phyloP scores from a whole-genome alignment of 140 eudicot genomes.

The Erigeron philadelphicus region DNA sequence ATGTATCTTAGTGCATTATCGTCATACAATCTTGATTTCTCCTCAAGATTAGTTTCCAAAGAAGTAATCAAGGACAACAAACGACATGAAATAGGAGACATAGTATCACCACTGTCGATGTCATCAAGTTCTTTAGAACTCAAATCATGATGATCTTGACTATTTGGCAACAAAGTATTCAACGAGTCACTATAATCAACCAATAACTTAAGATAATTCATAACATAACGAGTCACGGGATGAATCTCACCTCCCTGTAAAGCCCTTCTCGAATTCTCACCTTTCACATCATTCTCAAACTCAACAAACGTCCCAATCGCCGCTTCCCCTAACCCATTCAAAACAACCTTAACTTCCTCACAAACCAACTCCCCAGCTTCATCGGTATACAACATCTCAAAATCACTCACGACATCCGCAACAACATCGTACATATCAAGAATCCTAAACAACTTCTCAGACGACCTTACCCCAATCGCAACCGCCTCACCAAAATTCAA shows the following conservation, averaged over 20 bases:
- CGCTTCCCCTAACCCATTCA: conserved; percentile 67
- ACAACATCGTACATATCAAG: conserved; percentile 91
- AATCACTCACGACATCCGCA: conserved; percentile 48
- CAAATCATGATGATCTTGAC: conserved; percentile 33
- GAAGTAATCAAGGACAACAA: conserved; percentile 53
- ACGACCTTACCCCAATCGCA: conserved; percentile 65
- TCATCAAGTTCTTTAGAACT: conserved; percentile 28
- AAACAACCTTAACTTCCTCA: conserved; percentile 66
- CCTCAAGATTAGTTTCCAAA: conserved; percentile 72
- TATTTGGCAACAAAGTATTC: conserved; percentile 45
- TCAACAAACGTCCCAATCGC: conserved; percentile 80
- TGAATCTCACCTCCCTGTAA: conserved; percentile 78
- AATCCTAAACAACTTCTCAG: conserved; percentile 75
- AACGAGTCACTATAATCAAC: conserved; percentile 77
- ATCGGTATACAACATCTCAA: conserved; percentile 53
- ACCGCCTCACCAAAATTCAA: conserved; percentile 95
- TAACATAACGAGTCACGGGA: conserved; percentile 76
- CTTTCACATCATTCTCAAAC: conserved; percentile 80
- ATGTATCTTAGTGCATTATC: conserved; percentile 68
- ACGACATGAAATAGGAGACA: conserved; percentile 54
- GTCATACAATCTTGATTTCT: conserved; percentile 69
- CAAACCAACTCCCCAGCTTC: conserved; percentile 73
- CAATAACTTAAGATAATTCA: conserved; percentile 76
- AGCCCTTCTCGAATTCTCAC: conserved; percentile 64
- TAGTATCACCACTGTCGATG: conserved; percentile 37